phyloP scores from a whole-genome alignment of 495 filamentous ascomycete genomes.

The Neurospora pannonica region DNA sequence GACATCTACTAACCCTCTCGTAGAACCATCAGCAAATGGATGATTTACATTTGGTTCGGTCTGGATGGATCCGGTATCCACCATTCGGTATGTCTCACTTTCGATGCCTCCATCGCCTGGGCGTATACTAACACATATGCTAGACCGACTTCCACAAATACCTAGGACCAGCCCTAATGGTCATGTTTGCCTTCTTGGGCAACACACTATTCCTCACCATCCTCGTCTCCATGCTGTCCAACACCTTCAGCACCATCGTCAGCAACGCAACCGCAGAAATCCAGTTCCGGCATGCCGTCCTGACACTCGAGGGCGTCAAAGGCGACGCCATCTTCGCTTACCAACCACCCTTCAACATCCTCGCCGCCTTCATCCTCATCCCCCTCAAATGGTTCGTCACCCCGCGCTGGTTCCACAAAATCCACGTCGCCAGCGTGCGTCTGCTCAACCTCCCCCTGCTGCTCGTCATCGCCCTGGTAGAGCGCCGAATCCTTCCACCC shows the following conservation, averaged over 20 bases:
- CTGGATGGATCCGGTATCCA: constrained; percentile 65
- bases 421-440: constrained; percentile 57
- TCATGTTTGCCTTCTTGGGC: constrained; percentile 62
- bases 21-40: constrained; percentile 64
- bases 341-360: constrained; percentile 62
- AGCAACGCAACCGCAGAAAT: constrained; percentile 58
- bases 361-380: constrained; percentile 52
- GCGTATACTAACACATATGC: not conserved
- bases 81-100: constrained; percentile 36
- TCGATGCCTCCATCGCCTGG: not conserved
- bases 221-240: constrained; percentile 64
- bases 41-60: constrained; percentile 76
- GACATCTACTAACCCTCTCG: not conserved
- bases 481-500: constrained; percentile 42
- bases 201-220: constrained; percentile 72
- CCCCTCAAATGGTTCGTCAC: constrained; percentile 56
- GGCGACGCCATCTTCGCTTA: constrained; percentile 66
- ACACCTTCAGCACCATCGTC: constrained; percentile 59
- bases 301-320: constrained; percentile 72
- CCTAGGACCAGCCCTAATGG: constrained; percentile 59
- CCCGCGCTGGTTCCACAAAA: constrained; percentile 69
- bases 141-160: constrained; percentile 53
- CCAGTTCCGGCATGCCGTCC: constrained; percentile 59
- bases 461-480: constrained; percentile 47
- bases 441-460: constrained; percentile 57